Percentiles rank a stretch among this genome's conserved stretches.
phyloP scores from a whole-genome alignment of 176 grass and related monocot species.

The Raddia distichophylla region DNA sequence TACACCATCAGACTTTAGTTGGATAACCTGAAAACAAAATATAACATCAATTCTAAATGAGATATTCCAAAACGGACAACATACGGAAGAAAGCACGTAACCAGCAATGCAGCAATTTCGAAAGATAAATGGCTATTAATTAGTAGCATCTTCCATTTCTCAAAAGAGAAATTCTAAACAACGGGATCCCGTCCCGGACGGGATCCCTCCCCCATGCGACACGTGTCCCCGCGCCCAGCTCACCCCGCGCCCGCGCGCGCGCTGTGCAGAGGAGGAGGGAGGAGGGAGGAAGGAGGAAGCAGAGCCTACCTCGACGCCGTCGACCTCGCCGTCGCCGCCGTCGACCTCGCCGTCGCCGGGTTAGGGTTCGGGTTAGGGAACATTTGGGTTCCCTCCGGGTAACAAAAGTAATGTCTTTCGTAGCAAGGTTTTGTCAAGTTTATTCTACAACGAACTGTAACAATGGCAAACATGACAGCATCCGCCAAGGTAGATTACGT shows the following conservation, averaged over 20 bases:
- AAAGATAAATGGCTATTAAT: background rate
- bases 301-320: no score
- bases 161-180: no score
- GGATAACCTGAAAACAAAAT: conserved; percentile 65
- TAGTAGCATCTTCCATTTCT: background rate
- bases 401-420: background rate
- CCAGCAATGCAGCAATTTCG: background rate
- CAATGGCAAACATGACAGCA: background rate
- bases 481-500: background rate
- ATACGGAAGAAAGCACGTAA: background rate
- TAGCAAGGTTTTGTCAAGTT: background rate
- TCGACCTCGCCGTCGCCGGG: no score
- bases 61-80: background rate
- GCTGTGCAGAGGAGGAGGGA: no score
- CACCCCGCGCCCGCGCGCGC: no score
- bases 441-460: background rate
- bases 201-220: no score
- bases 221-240: no score
- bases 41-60: background rate
- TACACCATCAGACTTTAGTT: conserved; percentile 81
- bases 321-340: no score
- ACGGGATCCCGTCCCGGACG: no score
- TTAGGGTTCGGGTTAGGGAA: no score
- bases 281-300: no score
- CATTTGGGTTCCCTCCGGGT: no score